phyloP scores from a whole-genome alignment of 805 yeast genomes.

The Metschnikowia lachancei region DNA sequence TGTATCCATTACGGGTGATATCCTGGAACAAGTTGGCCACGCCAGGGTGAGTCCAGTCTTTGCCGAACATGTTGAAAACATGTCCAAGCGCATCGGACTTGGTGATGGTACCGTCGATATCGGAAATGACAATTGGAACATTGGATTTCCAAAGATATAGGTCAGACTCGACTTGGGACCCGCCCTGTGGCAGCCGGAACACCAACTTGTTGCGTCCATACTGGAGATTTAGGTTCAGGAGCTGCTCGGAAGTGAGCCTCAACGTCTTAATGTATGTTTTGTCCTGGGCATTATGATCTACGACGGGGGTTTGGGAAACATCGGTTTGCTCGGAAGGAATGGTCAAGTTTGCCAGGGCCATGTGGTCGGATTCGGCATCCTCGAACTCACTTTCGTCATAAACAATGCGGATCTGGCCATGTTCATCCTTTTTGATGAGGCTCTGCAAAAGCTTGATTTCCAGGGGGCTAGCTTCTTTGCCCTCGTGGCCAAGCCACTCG shows the following conservation, averaged over 20 bases:
- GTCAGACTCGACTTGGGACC: conserved; percentile 69
- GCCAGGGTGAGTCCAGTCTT: conserved; percentile 98
- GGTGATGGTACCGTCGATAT: conserved; percentile 97
- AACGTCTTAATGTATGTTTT: conserved; percentile 75
- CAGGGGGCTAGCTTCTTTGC: conserved; percentile 18
- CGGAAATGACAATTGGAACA: conserved; percentile 91
- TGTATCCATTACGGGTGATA: conserved; percentile 82
- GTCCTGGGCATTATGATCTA: conserved; percentile 10
- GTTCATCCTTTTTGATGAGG: conserved; percentile 50
- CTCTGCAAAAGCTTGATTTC: conserved; percentile 36
- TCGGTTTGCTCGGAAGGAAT: conserved; percentile 10
- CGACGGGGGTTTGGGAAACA: conserved; percentile 1
- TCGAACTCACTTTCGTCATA: conserved; percentile 21
- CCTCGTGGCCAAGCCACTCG: conserved; percentile 13
- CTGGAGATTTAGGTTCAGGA: conserved; percentile 66
- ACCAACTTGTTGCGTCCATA: conserved; percentile 76
- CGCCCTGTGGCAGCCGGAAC: conserved; percentile 81
- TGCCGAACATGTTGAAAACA: conserved; percentile 86
- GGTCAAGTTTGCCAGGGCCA: conserved; percentile 9
- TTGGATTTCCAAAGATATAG: conserved; percentile 80
- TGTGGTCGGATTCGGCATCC: conserved; percentile 7
- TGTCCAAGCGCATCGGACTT: conserved; percentile 98
- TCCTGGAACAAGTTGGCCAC: conserved; percentile 92
- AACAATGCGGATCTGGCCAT: conserved; percentile 64
- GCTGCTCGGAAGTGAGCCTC: conserved; percentile 86